A percentile compares a stretch with the other conserved stretches of the same genome.
These are phyloP conservation scores for Diaporthe humulicola DNA, from an alignment of 2,329 filamentous ascomycete species.

Conservation along the genomic window DNA sequence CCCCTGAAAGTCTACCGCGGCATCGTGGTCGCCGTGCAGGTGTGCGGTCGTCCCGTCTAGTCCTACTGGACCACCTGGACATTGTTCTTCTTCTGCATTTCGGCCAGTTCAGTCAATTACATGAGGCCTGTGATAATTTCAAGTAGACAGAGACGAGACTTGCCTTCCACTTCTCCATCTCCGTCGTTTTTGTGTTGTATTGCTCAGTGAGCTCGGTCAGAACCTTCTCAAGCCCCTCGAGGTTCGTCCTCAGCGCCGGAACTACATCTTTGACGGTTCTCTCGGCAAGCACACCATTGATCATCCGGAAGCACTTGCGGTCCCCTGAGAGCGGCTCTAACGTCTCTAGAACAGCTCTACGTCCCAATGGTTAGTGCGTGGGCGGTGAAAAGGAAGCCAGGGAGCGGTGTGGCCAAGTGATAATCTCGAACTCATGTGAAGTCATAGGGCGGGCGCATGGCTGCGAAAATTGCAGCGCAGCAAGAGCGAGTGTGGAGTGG, in stretches of 20 bases:
- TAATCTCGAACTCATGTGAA: not conserved
- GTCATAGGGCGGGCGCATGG: not conserved
- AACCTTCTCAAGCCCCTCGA: slow-evolving; percentile 93
- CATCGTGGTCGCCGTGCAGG: not conserved
- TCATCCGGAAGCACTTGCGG: slow-evolving; percentile 98
- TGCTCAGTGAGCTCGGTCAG: slow-evolving; percentile 95
- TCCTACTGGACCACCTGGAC: slow-evolving; percentile 82
- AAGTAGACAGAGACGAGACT: slow-evolving; percentile 45
- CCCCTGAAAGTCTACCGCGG: not conserved
- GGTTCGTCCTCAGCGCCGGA: slow-evolving; percentile 91
- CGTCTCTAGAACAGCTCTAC: slow-evolving; percentile 93
- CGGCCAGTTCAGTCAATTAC: slow-evolving; percentile 32
- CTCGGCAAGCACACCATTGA: slow-evolving; percentile 96
- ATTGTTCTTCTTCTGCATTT: slow-evolving; percentile 85
- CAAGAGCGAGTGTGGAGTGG: slow-evolving; percentile 32
- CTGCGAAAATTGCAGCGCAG: slow-evolving; percentile 31
- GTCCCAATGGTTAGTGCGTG: slow-evolving; percentile 28
- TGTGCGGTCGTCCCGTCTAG: slow-evolving; percentile 58
- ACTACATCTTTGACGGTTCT: slow-evolving; percentile 93
- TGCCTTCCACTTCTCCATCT: slow-evolving; percentile 99
- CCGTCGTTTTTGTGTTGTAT: slow-evolving; percentile 94
- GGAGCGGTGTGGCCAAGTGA: slow-evolving; percentile 36
- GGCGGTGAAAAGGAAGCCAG: slow-evolving; percentile 39
- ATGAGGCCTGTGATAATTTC: not conserved
- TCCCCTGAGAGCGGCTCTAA: slow-evolving; percentile 84